Conservation (phyloP, 1,284 basidiomycete species). For the Melampsora occidentalis region DNA sequence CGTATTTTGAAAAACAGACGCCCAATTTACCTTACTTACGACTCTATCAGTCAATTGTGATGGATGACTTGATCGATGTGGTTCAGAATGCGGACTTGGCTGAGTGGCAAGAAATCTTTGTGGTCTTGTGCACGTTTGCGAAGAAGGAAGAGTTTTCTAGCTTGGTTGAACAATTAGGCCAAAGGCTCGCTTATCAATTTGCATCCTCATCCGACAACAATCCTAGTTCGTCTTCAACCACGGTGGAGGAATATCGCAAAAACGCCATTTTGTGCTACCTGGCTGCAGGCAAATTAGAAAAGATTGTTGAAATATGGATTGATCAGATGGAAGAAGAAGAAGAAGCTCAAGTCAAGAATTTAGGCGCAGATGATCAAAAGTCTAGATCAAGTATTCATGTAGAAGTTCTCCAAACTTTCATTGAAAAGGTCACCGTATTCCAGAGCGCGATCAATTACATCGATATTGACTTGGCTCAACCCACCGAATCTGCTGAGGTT, state of each 20-base stretch:
- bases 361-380: slow-evolving; percentile 56
- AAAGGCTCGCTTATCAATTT: slow-evolving; percentile 71
- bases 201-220: slow-evolving; percentile 61
- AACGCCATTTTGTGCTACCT: slow-evolving; percentile 84
- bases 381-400: slow-evolving; percentile 82
- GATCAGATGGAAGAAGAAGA: slow-evolving; percentile 90
- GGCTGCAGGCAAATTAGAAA: slow-evolving; percentile 82
- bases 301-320: slow-evolving; percentile 85
- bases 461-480: slow-evolving; percentile 68
- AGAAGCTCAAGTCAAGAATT: slow-evolving; percentile 52
- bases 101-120: slow-evolving; percentile 97
- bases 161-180: slow-evolving; percentile 86
- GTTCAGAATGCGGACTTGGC: slow-evolving; percentile 91
- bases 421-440: slow-evolving; percentile 96
- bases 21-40: slow-evolving; percentile 80
- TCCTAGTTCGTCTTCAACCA: slow-evolving; percentile 56
- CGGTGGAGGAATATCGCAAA: slow-evolving; percentile 65
- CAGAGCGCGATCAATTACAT: slow-evolving; percentile 81
- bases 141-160: slow-evolving; percentile 76
- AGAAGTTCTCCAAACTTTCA: slow-evolving; percentile 83
- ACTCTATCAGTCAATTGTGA: slow-evolving; percentile 91
- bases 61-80: slow-evolving; percentile 84
- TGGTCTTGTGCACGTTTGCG: slow-evolving; percentile 93
- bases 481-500: slow-evolving; percentile 56
- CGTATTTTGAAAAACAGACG: slow-evolving; percentile 83